Evolutionary conservation across 306 rosid genomes (phyloP).

Genomic region (Carpinus viminea): DNA sequence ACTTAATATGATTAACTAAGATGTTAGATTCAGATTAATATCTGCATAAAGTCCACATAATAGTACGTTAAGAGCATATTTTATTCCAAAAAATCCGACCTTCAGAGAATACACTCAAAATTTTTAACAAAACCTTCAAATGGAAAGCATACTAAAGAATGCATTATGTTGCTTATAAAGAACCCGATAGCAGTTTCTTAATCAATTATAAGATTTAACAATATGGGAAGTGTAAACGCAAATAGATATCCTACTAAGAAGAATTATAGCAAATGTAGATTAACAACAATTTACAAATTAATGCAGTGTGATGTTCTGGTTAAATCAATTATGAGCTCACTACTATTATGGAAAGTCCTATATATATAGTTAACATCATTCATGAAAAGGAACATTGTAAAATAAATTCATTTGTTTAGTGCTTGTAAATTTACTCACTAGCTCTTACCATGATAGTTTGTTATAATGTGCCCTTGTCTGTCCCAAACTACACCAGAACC

Average conservation of each 20-base stretch:
- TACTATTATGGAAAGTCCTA: not conserved
- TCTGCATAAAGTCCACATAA: slow-evolving; percentile 1
- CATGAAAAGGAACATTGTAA: not conserved
- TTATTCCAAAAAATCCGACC: not conserved
- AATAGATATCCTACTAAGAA: not conserved
- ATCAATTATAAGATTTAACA: not conserved
- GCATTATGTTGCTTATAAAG: not conserved
- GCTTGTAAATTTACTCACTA: slow-evolving; percentile 1
- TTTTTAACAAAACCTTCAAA: not conserved
- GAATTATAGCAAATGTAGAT: not conserved
- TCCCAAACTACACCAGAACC: slow-evolving; percentile 99
- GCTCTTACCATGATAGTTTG: slow-evolving; percentile 91
- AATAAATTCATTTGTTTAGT: not conserved
- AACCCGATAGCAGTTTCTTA: not conserved
- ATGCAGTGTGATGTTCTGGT: not conserved
- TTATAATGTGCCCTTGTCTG: slow-evolving; percentile 84
- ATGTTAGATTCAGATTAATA: not conserved
- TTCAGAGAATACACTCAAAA: not conserved
- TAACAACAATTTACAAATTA: not conserved
- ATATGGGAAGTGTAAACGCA: not conserved
- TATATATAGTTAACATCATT: not conserved
- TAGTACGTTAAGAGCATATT: not conserved
- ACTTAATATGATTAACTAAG: slow-evolving; percentile 3
- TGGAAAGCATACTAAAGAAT: not conserved
- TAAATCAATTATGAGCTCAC: slow-evolving; percentile 10